Evolutionary conservation across 176 grass and related monocot genomes (phyloP).

Genomic region (Pharus latifolius): DNA sequence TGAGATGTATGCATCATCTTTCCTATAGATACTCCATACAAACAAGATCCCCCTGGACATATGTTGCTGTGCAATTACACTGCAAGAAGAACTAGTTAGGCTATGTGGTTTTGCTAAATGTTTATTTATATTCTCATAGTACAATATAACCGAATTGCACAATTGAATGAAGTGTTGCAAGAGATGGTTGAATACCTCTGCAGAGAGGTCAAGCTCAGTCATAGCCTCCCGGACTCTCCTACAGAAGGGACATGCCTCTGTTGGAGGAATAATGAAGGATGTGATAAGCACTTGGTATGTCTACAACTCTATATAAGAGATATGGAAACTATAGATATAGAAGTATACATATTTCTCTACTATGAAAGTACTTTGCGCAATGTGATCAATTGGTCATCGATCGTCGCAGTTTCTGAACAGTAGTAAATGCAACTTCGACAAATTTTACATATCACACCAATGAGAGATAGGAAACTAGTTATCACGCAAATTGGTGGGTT

Average conservation of each 20-base stretch:
- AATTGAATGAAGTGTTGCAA: not conserved
- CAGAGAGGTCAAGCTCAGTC: slow-evolving; percentile 86
- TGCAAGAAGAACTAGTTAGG: not conserved
- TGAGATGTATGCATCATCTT: not conserved
- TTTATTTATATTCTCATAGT: not conserved
- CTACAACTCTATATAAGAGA: too few species aligned
- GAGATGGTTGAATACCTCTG: slow-evolving; percentile 38
- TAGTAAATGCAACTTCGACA: too few species aligned
- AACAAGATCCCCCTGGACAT: not conserved
- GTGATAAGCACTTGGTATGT: not conserved
- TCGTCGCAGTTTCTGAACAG: too few species aligned
- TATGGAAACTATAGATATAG: too few species aligned
- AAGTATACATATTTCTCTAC: too few species aligned
- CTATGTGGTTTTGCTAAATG: not conserved
- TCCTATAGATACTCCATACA: not conserved
- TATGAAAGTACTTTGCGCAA: too few species aligned
- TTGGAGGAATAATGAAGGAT: slow-evolving; percentile 17
- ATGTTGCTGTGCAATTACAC: not conserved
- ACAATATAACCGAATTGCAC: not conserved
- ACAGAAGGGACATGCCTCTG: slow-evolving; percentile 97
- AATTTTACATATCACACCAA: too few species aligned
- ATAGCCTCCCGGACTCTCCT: slow-evolving; percentile 89
- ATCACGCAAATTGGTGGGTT: too few species aligned
- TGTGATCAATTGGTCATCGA: too few species aligned
- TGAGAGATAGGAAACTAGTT: too few species aligned